These are phyloP conservation scores for Coprinopsis cinerea DNA, from an alignment of 768 basidiomycete species.

Conservation along the genomic window DNA sequence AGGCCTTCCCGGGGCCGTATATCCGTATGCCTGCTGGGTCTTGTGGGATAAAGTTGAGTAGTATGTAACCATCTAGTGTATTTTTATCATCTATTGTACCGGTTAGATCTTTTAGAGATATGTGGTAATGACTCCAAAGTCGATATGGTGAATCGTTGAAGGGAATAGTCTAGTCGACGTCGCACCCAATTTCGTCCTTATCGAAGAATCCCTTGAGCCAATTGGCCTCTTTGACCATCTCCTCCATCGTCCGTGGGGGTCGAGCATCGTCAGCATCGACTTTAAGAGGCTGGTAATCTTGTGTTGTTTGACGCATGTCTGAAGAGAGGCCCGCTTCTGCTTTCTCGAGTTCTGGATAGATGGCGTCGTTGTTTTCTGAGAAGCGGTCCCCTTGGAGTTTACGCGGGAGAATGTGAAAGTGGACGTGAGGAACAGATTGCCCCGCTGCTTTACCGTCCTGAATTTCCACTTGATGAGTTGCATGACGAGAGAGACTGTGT, in stretches of 20 bases:
- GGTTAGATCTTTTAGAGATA: neutral
- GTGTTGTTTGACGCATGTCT: conserved; percentile 28
- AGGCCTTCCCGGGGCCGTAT: neutral
- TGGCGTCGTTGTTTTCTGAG: conserved; percentile 55
- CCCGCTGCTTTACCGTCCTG: conserved; percentile 88
- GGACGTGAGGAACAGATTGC: conserved; percentile 82
- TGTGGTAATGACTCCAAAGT: neutral
- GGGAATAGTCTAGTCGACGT: neutral
- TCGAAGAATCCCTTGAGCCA: conserved; percentile 60
- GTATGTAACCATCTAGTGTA: conserved; percentile 4
- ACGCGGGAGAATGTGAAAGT: conserved; percentile 90
- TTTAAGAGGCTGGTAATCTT: conserved; percentile 33
- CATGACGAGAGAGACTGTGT: neutral
- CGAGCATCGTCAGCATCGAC: conserved; percentile 72
- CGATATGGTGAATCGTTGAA: neutral
- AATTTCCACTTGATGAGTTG: neutral
- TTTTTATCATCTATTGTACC: conserved; percentile 3
- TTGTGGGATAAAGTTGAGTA: neutral
- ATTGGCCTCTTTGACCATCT: conserved; percentile 76
- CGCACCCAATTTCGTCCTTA: conserved; percentile 10
- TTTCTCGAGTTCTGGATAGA: conserved; percentile 74
- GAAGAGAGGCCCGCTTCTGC: conserved; percentile 47
- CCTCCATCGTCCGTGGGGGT: conserved; percentile 52
- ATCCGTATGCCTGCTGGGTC: neutral
- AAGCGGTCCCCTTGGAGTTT: conserved; percentile 65